Evolutionary conservation across 1,284 basidiomycete species (phyloP).

Genomic region (Ganoderma lucidum): DNA sequence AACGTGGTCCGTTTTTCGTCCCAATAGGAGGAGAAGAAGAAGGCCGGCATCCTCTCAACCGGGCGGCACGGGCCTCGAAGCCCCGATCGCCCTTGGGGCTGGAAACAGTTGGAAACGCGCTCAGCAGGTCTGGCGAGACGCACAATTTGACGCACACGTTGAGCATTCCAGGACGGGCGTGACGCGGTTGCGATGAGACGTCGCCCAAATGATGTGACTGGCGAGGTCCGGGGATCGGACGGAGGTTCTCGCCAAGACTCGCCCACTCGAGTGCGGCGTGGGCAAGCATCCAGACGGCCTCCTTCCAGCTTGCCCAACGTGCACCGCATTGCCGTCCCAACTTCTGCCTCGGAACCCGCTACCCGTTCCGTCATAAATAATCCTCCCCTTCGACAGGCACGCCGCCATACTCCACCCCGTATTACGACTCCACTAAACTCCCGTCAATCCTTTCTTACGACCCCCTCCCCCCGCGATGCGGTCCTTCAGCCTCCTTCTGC

Average conservation of each 20-base stretch:
- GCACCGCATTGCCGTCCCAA: constrained; percentile 5
- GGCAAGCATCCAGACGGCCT: constrained; percentile 5
- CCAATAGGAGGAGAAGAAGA: background rate
- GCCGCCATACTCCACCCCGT: constrained; percentile 1
- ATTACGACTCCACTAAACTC: constrained; percentile 12
- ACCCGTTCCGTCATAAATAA: constrained; percentile 6
- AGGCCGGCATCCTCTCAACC: background rate
- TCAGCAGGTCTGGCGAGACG: background rate
- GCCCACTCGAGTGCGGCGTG: constrained; percentile 8
- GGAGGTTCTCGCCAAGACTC: constrained; percentile 8
- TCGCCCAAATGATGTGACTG: background rate
- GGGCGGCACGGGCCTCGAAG: background rate
- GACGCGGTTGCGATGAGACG: constrained; percentile 1
- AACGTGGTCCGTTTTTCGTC: background rate
- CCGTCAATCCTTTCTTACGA: constrained; percentile 11
- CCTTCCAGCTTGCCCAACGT: background rate
- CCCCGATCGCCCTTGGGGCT: background rate
- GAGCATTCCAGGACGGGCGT: background rate
- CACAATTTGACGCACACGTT: background rate
- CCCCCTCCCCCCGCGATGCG: constrained; percentile 33
- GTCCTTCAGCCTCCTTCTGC: constrained; percentile 35
- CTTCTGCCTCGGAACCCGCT: background rate
- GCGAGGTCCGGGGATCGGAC: constrained; percentile 2
- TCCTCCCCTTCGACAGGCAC: background rate
- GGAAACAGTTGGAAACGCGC: background rate